A percentile compares a stretch with the other conserved stretches of the same genome.
phyloP scores from a whole-genome alignment of 2,329 filamentous ascomycete genomes.

The Colletotrichum phormii region DNA sequence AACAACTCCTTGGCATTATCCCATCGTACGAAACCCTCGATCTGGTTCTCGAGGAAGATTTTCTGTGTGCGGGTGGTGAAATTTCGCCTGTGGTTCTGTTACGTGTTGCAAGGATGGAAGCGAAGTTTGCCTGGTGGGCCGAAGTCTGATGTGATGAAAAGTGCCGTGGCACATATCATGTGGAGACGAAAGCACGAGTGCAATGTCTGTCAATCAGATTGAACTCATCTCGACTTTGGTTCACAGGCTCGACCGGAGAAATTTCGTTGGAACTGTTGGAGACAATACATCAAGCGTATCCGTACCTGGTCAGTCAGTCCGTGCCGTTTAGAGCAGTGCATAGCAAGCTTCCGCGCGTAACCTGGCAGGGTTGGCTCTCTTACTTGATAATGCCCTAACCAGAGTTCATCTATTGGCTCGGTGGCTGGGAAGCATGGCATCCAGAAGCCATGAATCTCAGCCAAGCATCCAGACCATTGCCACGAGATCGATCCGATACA shows the following conservation, averaged over 20 bases:
- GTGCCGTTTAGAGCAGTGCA: background rate
- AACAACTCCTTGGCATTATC: background rate
- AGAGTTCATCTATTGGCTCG: background rate
- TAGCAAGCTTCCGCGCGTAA: background rate
- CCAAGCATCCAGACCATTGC: background rate
- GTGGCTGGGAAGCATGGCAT: background rate
- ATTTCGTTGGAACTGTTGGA: background rate
- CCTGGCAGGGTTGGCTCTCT: too few relatives aligned
- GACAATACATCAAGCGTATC: background rate
- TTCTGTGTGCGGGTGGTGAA: background rate
- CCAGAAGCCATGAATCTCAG: background rate
- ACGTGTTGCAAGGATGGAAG: background rate
- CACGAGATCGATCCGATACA: background rate
- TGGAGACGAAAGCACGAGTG: background rate
- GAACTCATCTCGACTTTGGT: background rate
- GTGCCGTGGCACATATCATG: background rate
- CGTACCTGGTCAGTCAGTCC: too few relatives aligned
- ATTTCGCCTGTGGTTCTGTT: background rate
- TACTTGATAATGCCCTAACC: too few relatives aligned
- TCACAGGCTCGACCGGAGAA: background rate
- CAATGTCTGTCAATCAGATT: background rate
- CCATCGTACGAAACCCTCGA: rapidly evolving
- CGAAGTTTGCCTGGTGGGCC: slow-evolving; percentile 6
- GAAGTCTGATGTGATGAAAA: background rate
- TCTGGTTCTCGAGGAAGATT: background rate